Evolutionary conservation across 257 asterid species (phyloP).

Genomic region (Ophiorrhiza pumila): DNA sequence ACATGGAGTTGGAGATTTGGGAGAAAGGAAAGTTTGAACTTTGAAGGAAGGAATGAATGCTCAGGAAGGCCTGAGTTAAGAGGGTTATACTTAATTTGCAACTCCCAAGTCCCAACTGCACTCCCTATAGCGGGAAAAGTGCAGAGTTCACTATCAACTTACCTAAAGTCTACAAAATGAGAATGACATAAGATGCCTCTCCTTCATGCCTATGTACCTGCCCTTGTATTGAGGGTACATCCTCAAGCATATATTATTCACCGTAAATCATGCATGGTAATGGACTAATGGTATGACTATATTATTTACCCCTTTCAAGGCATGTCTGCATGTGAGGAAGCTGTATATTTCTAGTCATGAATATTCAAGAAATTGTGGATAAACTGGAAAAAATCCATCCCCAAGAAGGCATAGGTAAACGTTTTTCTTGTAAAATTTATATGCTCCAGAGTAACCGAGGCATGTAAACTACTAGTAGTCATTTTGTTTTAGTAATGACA

Average conservation of each 20-base stretch:
- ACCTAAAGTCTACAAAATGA: not conserved
- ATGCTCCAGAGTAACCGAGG: not conserved
- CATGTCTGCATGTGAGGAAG: no score
- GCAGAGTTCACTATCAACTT: slow-evolving; percentile 1
- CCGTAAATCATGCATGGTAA: no score
- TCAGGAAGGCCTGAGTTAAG: slow-evolving; percentile 10
- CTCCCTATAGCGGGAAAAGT: slow-evolving; percentile 20
- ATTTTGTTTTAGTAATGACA: not conserved
- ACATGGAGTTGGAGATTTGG: slow-evolving; percentile 3
- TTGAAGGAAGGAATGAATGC: slow-evolving; percentile 24
- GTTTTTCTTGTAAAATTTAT: not conserved
- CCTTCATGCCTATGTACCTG: not conserved
- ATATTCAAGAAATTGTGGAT: no score
- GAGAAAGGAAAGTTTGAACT: slow-evolving; percentile 8
- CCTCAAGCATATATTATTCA: not conserved
- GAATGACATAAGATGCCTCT: slow-evolving; percentile 17
- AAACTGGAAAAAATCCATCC: no score
- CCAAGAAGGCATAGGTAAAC: no score
- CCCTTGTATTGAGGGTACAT: slow-evolving; percentile 4
- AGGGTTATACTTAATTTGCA: no score
- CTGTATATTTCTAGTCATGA: no score
- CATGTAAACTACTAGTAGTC: not conserved
- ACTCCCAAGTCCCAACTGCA: not conserved
- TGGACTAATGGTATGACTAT: no score
- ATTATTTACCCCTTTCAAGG: no score